Evolutionary conservation across 2,329 filamentous ascomycete species (phyloP), one percentile per base, ranked within the genome.

Genomic region (Botrytis galanthina): DNA sequence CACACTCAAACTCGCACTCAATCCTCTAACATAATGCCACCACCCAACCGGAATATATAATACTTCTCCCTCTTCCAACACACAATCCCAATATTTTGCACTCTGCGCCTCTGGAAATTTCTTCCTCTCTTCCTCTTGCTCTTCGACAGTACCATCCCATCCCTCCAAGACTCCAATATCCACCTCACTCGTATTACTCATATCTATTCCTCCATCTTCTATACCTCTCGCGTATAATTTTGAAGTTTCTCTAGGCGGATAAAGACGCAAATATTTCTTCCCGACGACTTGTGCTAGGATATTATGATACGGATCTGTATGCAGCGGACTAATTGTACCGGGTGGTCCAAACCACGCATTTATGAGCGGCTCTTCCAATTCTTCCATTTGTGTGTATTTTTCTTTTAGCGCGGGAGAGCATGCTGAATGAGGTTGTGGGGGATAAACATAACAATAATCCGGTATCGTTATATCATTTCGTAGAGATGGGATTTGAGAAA

Each of bases 1-100:
- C 20, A 98, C 94, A 77, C 95, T 98, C 80, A 97, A 95, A 80
- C 95, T 97, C 32, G 93, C 89, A 73, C 90, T 94, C 79, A 98
- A 81, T 68, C 94, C 94, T 74, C 93, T 87, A 5, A 98, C 93
- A 82, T 98, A 98, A 84, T 99, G 96, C 96, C 96, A 99, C 95
- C 96, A 99, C 0, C 95, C 96, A 8, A 93, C 87, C 0, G 96
- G 96, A 71, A 99, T 93, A 81, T 97, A 96, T 71, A 99, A 81
- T 76, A 90, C 92, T 71, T 99, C 94, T 0, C 95, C 96, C 0
- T 92, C 91, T 44, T 87, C 89, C 9, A 99, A 83, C 1, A 98
- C 87, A 73, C 91, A 91, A 79, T 99, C 96, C 48, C 92, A 83
- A 80, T 84, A 80, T 16, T 75, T 70, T 26, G 77, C 78, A 3